Evolutionary conservation across 2,329 filamentous ascomycete genomes (phyloP).

Genomic region (Eutypa lata): DNA sequence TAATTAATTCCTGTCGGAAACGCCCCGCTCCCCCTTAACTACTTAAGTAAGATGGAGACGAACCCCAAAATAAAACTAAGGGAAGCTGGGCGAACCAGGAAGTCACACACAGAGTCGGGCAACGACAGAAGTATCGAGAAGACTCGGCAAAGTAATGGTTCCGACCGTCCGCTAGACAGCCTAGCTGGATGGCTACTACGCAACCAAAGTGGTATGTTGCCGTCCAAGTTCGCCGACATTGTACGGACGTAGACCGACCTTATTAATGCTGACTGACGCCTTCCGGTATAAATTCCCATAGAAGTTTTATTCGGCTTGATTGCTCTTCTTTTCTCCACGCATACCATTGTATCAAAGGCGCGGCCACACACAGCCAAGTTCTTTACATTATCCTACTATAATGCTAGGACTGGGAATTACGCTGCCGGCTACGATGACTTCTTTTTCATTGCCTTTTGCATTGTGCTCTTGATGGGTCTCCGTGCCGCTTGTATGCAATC

Average conservation of each 20-base stretch:
- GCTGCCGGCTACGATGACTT: constrained; percentile 73
- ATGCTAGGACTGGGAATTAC: constrained; percentile 65
- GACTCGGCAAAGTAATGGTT: too few relatives aligned
- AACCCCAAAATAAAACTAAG: too few relatives aligned
- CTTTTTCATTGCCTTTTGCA: constrained; percentile 70
- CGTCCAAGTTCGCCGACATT: too few relatives aligned
- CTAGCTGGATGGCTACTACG: neutral
- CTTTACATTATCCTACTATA: constrained; percentile 80
- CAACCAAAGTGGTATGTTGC: neutral
- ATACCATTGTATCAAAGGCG: constrained; percentile 74
- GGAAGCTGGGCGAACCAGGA: too few relatives aligned
- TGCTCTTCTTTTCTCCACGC: constrained; percentile 72
- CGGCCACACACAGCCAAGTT: constrained; percentile 76
- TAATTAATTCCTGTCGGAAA: neutral
- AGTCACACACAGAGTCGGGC: too few relatives aligned
- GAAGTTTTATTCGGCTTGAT: constrained; percentile 81
- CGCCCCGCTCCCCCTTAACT: neutral
- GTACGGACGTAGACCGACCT: too few relatives aligned
- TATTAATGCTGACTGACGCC: too few relatives aligned
- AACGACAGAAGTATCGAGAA: too few relatives aligned
- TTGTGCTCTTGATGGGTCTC: constrained; percentile 79
- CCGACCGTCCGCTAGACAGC: too few relatives aligned
- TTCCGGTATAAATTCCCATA: constrained; percentile 33
- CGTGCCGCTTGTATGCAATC: constrained; percentile 84
- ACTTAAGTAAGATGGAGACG: too few relatives aligned